Base-by-base conservation (phyloP, 306 rosid genomes). In the Urtica urens region DNA sequence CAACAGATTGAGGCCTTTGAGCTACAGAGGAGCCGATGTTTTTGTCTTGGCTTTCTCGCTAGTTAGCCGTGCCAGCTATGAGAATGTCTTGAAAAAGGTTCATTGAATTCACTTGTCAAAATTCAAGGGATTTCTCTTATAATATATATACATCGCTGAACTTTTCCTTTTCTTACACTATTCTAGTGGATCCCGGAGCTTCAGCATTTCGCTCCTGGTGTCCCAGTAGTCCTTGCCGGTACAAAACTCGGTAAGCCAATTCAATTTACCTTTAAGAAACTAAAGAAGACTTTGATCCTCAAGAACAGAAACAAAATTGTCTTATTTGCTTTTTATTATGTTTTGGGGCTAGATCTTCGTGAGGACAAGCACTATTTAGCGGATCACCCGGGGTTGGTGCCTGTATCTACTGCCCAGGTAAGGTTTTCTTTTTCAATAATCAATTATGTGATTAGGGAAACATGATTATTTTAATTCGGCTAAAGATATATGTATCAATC, bases 11-110 rank as follows among this genome's bases (percentile, higher is more conserved):
- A 86, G 96, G 79, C 96, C 96, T n/a, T 70, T 86, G 69, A 86
- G 96, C 72, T 86, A 86, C 65, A 78, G 96, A 40, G 88, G 96
- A 4, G 96, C 86, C 16, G 96, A 86, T 74, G 96, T 86, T 33
- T 86, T 86, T 69, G 86, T 86, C 53, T 52, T 86, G 46, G 83
- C 93, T 52, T 86, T 86, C 78, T 86, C 96, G 24, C 46, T 81
- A 51, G 88, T 86, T 46, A 86, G 95, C 63, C 75, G 80, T 20
- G 93, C 95, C 3, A 86, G 95, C 74, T 86, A 78, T 27, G 95
- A 86, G 72, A 86, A 86, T 41, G 72, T 86, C 26, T 55, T 74
- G 47, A 86, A 86, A 68, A 86, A 86, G 87, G 95, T 85, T 41
- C 13, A n/a, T 24, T 26, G 38, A 25, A 24, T 24, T 37, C 29